Evolutionary conservation across 208 protist genomes (phyloP).

Genomic region (Leishmania turanica): DNA sequence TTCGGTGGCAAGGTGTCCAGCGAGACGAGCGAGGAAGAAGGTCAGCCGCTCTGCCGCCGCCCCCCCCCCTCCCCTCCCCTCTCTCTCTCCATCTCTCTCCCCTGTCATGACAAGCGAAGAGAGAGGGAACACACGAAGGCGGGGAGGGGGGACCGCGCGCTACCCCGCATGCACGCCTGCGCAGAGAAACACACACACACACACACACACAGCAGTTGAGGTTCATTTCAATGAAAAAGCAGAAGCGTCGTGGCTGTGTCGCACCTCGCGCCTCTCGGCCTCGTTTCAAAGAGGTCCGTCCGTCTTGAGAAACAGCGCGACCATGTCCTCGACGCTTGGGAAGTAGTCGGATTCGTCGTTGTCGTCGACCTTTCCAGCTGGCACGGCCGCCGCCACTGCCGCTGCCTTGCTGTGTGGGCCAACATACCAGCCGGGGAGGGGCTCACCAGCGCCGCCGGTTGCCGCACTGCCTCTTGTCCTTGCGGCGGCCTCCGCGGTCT

Average conservation of each 20-base stretch:
- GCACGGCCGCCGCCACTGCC: neutral
- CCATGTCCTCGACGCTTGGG: conserved; percentile 49
- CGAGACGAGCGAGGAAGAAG: too few relatives aligned
- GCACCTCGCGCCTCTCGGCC: neutral
- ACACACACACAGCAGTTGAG: neutral
- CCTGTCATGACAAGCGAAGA: neutral
- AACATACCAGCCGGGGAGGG: neutral
- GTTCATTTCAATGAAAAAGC: neutral
- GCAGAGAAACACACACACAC: neutral
- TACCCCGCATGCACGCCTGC: neutral
- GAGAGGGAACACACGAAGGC: neutral
- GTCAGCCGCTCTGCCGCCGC: too few relatives aligned
- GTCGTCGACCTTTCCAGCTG: neutral
- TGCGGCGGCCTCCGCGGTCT: neutral
- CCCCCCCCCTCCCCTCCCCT: neutral
- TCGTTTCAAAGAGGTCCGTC: conserved; percentile 26
- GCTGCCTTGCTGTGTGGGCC: neutral
- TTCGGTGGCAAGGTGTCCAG: too few relatives aligned
- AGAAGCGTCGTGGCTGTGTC: neutral
- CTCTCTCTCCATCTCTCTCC: neutral
- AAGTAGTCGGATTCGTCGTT: conserved; percentile 1
- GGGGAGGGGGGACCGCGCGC: neutral
- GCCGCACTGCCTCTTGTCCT: neutral
- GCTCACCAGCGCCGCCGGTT: neutral
- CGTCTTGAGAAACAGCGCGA: conserved; percentile 32